These are phyloP conservation scores for Entomortierella lignicola DNA, from an alignment of 192 early-diverging fungal species.

Conservation along the genomic window DNA sequence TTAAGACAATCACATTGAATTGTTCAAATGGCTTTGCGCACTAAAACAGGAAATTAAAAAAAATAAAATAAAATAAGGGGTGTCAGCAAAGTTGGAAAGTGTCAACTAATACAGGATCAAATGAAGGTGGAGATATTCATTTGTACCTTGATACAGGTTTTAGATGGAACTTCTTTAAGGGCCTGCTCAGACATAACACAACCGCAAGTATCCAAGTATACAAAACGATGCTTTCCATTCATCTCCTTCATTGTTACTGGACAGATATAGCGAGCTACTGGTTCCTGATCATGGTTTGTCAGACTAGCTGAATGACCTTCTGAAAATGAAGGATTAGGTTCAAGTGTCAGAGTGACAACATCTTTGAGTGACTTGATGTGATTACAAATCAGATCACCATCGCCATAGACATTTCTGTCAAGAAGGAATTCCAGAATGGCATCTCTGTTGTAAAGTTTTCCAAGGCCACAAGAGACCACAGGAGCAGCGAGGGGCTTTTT, in stretches of 20 bases:
- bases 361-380: constrained; percentile 83
- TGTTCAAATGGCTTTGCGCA: constrained; percentile 71
- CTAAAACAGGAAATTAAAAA: constrained; percentile 48
- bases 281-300: constrained; percentile 64
- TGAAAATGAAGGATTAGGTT: constrained; percentile 73
- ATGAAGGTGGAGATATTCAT: not conserved
- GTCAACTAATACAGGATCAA: not conserved
- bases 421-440: constrained; percentile 80
- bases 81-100: not conserved
- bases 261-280: constrained; percentile 73
- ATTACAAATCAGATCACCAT: constrained; percentile 79
- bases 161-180: constrained; percentile 74
- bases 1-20: constrained; percentile 75
- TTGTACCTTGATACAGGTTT: constrained; percentile 69
- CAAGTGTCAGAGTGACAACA: constrained; percentile 73
- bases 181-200: constrained; percentile 85
- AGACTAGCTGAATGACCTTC: constrained; percentile 55
- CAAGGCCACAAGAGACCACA: constrained; percentile 75
- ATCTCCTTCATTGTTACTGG: constrained; percentile 88
- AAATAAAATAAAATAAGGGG: too few species aligned
- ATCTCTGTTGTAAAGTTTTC: constrained; percentile 89
- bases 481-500: constrained; percentile 72
- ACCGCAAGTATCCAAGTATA: constrained; percentile 76
- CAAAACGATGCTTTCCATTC: constrained; percentile 82
- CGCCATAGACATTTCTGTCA: constrained; percentile 77